Percentiles rank a stretch among this genome's conserved stretches.
phyloP scores from a whole-genome alignment of 2,329 filamentous ascomycete genomes.

The Drechslera avenae region DNA sequence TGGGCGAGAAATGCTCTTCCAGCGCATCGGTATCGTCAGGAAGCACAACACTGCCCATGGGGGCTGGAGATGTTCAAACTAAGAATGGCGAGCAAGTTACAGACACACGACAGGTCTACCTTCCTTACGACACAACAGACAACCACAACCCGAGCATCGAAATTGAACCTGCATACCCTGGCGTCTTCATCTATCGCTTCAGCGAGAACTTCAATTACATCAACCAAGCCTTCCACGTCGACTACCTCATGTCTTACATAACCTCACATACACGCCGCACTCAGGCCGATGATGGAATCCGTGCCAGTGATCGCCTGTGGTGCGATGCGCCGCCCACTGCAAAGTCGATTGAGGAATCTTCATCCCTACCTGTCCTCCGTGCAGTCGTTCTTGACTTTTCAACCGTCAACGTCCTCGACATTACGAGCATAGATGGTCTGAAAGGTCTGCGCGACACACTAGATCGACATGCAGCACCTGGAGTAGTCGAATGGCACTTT shows the following conservation, averaged over 20 bases:
- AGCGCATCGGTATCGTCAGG: conserved; percentile 4
- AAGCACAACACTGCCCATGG: conserved; percentile 50
- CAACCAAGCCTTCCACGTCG: conserved; percentile 83
- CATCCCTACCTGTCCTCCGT: conserved; percentile 53
- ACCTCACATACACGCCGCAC: conserved; percentile 53
- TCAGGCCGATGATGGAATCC: conserved; percentile 24
- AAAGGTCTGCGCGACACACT: conserved; percentile 62
- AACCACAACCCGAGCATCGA: conserved; percentile 58
- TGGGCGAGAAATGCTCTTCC: conserved; percentile 57
- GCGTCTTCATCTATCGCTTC: conserved; percentile 94
- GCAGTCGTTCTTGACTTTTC: conserved; percentile 64
- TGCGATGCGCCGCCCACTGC: conserved; percentile 54
- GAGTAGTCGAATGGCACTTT: conserved; percentile 52
- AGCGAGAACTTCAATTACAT: conserved; percentile 93
- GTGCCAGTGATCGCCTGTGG: conserved; percentile 57
- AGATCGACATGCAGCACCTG: conserved; percentile 55
- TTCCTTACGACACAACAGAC: conserved; percentile 57
- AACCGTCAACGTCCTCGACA: conserved; percentile 61
- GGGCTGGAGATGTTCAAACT: conserved; percentile 35
- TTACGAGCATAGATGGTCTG: conserved; percentile 60
- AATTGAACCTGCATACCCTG: conserved; percentile 72
- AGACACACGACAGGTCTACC: conserved; percentile 22
- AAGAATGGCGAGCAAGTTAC: background rate
- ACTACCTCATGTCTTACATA: conserved; percentile 72
- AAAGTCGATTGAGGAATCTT: conserved; percentile 13